Evolutionary conservation across 2,329 filamentous ascomycete species (phyloP), one percentile per base, ranked within the genome.

Genomic region (Tolypocladium sp.): DNA sequence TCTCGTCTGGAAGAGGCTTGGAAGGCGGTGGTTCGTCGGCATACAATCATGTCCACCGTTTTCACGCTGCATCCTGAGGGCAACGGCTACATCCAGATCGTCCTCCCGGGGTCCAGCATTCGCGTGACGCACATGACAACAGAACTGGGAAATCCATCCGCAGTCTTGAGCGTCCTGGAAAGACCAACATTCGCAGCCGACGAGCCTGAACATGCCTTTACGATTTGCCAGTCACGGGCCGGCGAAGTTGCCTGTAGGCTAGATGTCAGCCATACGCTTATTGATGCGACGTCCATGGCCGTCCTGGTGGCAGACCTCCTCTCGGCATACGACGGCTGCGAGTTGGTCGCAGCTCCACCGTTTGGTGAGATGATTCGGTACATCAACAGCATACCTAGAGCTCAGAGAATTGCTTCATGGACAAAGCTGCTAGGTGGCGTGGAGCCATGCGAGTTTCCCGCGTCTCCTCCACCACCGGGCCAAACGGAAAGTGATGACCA

Each of bases 221-320:
- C 58, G 5, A 59, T 66, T 25, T 64, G 63, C 53, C 57, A 58
- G 27, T 58, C 54, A 5, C 20, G 22, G 1, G 17, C 15, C 1
- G 64, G 64, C 1, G 60, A 61, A 12, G 61, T 68, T 33, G 67
- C 66, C 46, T 66, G 63, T 17, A 42, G 62, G 15, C 59, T 73
- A 0, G 71, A 73, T 22, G 67, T 74, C 49, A 73, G 67, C 55
- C 71, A 73, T 55, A 65, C 65, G 1, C 60, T 73, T 20, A 64
- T 68, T 2, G 71, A 74, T 15, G 71, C 69, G 6, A 59, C 65
- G 7, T 71, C 71, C 2, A 60, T 66, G 6, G 54, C 59, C 8
- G 64, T 71, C 17, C 53, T 75, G 9, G 63, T 73, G 5, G 56
- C 62, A 3, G 71, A 74, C 27, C 58, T 74, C 2, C 58, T 56